Evolutionary conservation across 225 moss, liverwort and hornwort genomes (phyloP), one percentile per base, ranked within the genome.

Genomic region (Bryoerythrophyllum caledonicum): DNA sequence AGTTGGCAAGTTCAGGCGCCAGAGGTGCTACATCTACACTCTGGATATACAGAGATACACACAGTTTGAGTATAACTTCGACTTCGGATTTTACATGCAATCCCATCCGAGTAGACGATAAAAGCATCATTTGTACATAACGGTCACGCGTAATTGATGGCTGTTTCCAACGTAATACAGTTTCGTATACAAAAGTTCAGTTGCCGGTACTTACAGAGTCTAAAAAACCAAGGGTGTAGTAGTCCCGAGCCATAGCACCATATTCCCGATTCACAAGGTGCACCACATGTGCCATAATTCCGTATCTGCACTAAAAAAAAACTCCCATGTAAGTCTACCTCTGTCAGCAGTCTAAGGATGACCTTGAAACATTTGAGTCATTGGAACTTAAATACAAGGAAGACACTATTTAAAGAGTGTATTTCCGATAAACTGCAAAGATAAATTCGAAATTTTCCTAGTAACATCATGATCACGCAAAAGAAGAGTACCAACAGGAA

Each of bases 181-280:
- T 74, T 37, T 32, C 19, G 70, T 20, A 80, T 20, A 66, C 20
- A 76, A 46, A 74, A 28, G 15, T 60, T 65, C 74, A 14, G 52
- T 58, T 73, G 51, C 43, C 12, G 34, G 14, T 53, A 70, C 79
- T 58, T 80, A 90, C 90, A 41, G 69, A 43, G 68, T 87, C 85
- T 54, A 90, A 58, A 35, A 90, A 90, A 44, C 90, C 90, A 72
- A 90, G 75, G 17, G 79, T 86, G 37, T 90, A 90, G 65, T 90
- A 90, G 63, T 88, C 90, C 44, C 85, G 83, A 68, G 90, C 90
- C 90, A 90, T 90, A 28, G 90, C 81, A 64, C 81, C 90, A 60
- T 90, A 90, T 77, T 90, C 90, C 27, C 90, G 85, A 76, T 90
- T 90, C 74, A 90, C 90, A 55, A 90, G 75, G 88, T 90, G 90